Conservation (phyloP, 768 basidiomycete species). For the Tylopilus vinaceipallidus region DNA sequence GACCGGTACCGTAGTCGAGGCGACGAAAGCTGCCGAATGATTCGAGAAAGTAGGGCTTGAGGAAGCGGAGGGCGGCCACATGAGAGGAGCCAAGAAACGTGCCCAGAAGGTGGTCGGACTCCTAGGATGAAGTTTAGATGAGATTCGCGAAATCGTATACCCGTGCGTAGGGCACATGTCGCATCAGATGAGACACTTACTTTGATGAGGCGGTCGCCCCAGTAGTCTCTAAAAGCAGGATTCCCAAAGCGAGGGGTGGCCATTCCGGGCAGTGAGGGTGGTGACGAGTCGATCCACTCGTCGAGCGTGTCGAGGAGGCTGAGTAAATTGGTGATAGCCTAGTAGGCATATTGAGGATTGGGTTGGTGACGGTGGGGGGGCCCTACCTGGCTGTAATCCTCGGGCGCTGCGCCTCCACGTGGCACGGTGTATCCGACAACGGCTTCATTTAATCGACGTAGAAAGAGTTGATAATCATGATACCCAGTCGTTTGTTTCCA, state of each 20-base stretch:
- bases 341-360: background rate
- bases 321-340: constrained; percentile 52
- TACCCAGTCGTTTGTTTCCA: constrained; percentile 77
- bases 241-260: constrained; percentile 84
- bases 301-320: constrained; percentile 64
- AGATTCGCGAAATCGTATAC: background rate
- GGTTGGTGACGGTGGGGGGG: background rate
- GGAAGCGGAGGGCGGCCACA: constrained; percentile 49
- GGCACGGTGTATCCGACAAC: constrained; percentile 67
- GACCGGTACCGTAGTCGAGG: constrained; percentile 96
- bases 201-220: constrained; percentile 77
- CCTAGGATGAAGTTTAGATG: constrained; percentile 34
- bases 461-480: constrained; percentile 69
- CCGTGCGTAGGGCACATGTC: background rate
- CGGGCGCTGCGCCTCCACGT: constrained; percentile 11
- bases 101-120: constrained; percentile 49
- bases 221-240: constrained; percentile 76
- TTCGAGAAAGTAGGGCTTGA: constrained; percentile 75
- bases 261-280: constrained; percentile 53
- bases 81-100: constrained; percentile 47
- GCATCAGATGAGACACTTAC: constrained; percentile 37
- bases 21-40: constrained; percentile 90
- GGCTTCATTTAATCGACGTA: constrained; percentile 72
- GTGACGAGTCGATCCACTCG: constrained; percentile 78
- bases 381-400: constrained; percentile 20